Evolutionary conservation across 805 yeast genomes (phyloP).

Genomic region (Saturnispora kantuleensis): DNA sequence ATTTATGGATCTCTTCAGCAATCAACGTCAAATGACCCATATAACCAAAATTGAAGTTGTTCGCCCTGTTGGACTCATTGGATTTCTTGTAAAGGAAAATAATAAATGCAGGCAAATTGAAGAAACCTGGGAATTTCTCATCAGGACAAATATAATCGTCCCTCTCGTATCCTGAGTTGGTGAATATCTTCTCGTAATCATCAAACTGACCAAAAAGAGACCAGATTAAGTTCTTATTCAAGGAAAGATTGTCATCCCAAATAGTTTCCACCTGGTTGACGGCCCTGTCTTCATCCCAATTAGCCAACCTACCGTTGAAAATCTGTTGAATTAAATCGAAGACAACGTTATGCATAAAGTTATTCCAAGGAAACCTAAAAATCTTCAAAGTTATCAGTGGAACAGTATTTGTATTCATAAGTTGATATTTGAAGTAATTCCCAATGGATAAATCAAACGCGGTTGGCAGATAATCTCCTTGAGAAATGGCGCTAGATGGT

Average conservation of each 20-base stretch:
- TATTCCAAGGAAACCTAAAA: slow-evolving; percentile 88
- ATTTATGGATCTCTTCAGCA: slow-evolving; percentile 91
- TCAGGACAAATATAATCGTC: slow-evolving; percentile 11
- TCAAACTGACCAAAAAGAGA: slow-evolving; percentile 48
- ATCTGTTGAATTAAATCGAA: slow-evolving; percentile 95
- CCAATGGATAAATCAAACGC: slow-evolving; percentile 44
- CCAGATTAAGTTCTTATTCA: slow-evolving; percentile 64
- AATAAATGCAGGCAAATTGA: slow-evolving; percentile 25
- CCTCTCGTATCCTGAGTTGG: slow-evolving; percentile 4
- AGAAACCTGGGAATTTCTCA: slow-evolving; percentile 23
- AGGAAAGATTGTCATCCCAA: slow-evolving; percentile 45
- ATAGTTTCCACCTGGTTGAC: slow-evolving; percentile 26
- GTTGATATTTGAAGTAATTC: slow-evolving; percentile 69
- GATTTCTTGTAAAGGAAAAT: slow-evolving; percentile 6
- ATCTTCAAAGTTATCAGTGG: slow-evolving; percentile 56
- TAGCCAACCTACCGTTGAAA: slow-evolving; percentile 52
- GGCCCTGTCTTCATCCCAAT: slow-evolving; percentile 30
- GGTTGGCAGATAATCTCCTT: slow-evolving; percentile 2
- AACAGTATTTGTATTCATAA: slow-evolving; percentile 62
- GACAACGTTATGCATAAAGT: slow-evolving; percentile 92
- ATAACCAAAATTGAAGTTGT: slow-evolving; percentile 64
- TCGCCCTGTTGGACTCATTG: slow-evolving; percentile 24
- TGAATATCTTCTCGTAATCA: slow-evolving; percentile 13
- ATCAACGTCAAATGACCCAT: slow-evolving; percentile 95
- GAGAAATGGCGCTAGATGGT: not conserved